Percentiles rank a stretch among this genome's conserved stretches.
These are phyloP conservation scores for Mycena metata DNA, from an alignment of 768 basidiomycete genomes.

Conservation along the genomic window DNA sequence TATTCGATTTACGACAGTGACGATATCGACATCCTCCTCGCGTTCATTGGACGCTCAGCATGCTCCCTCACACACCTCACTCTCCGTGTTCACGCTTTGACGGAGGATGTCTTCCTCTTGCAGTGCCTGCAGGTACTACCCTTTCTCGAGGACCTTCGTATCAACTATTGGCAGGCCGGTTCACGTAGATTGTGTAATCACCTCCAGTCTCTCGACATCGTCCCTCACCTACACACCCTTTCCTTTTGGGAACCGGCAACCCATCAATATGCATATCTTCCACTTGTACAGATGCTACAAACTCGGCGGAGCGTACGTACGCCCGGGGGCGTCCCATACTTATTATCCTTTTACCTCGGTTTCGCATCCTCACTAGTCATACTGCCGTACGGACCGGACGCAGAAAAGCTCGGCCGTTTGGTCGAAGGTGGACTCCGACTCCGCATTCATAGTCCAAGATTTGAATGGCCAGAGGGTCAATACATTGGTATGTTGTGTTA, in stretches of 20 bases:
- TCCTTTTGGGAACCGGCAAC: background rate
- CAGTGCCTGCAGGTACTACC: background rate
- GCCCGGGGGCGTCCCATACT: background rate
- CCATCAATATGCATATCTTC: background rate
- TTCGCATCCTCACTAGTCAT: background rate
- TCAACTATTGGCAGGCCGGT: background rate
- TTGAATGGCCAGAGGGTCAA: too few relatives aligned
- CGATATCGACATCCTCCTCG: too few relatives aligned
- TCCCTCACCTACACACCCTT: background rate
- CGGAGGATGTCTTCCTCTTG: too few relatives aligned
- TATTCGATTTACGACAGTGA: too few relatives aligned
- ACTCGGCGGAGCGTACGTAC: background rate
- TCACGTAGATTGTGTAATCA: background rate
- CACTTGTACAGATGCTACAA: too few relatives aligned
- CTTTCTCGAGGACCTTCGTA: background rate
- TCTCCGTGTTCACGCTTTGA: too few relatives aligned
- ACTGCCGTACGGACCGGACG: background rate
- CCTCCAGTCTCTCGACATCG: too few relatives aligned
- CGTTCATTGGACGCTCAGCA: too few relatives aligned
- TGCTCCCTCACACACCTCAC: too few relatives aligned
- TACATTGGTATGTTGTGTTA: too few relatives aligned
- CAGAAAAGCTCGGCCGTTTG: background rate
- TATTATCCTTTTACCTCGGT: background rate
- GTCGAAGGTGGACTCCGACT: too few relatives aligned
- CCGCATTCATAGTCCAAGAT: too few relatives aligned